Conservation (phyloP, 345 rosid species). For the Cardiospermum halicacabum region DNA sequence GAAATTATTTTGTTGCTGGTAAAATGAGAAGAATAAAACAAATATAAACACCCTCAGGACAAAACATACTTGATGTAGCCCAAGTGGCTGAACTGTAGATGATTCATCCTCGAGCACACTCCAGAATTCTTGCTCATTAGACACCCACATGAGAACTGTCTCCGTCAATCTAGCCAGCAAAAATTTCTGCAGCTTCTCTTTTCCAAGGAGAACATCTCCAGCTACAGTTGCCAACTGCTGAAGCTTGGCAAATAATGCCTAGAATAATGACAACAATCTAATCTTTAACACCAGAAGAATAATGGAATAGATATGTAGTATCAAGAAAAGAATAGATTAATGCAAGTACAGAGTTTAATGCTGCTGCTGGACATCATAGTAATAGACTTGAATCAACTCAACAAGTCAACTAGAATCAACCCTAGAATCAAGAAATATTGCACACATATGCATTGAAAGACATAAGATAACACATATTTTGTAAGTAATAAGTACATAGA, state of each 20-base stretch:
- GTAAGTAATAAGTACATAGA: too few relatives aligned
- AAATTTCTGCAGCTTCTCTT: slow-evolving; percentile 86
- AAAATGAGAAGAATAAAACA: not conserved
- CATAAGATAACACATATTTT: not conserved
- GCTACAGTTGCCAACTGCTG: slow-evolving; percentile 95
- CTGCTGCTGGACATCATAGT: not conserved
- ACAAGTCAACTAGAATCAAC: not conserved
- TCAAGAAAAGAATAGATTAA: not conserved
- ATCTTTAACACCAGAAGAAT: not conserved
- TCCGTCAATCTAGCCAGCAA: slow-evolving; percentile 93
- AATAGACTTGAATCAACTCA: not conserved
- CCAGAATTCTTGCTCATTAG: slow-evolving; percentile 96
- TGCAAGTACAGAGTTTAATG: not conserved
- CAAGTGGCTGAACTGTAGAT: slow-evolving; percentile 63
- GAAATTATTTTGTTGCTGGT: not conserved
- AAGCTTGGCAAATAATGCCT: slow-evolving; percentile 93
- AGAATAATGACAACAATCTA: slow-evolving; percentile 23
- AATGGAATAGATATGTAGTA: not conserved
- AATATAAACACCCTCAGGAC: not conserved
- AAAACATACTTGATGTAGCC: slow-evolving; percentile 77
- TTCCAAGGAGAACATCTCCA: slow-evolving; percentile 86
- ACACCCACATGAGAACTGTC: slow-evolving; percentile 92
- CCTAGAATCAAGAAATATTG: not conserved
- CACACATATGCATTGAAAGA: not conserved
- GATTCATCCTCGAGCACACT: slow-evolving; percentile 78